A percentile compares a stretch with the other conserved stretches of the same genome.
Evolutionary conservation across 768 basidiomycete species (phyloP).

Genomic region (Hypholoma fasciculare): DNA sequence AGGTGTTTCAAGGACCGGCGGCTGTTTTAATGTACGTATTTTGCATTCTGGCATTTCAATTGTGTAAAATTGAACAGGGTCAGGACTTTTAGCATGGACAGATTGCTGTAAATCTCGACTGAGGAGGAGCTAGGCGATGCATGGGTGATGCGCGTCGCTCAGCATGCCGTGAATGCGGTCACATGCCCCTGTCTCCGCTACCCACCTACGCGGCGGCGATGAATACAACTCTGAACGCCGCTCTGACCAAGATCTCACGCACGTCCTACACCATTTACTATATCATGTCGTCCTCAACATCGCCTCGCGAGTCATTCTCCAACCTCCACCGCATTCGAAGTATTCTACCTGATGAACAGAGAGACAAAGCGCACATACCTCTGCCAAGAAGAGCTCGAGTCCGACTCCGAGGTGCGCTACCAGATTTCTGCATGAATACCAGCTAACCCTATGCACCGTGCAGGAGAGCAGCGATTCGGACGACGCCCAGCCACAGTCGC

Average conservation of each 20-base stretch:
- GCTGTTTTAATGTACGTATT: too few relatives aligned
- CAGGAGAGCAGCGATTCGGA: constrained; percentile 1
- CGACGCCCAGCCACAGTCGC: constrained; percentile 12
- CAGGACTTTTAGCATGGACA: too few relatives aligned
- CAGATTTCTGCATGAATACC: not conserved
- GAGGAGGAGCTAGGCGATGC: not conserved
- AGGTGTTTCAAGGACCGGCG: too few relatives aligned
- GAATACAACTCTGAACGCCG: too few relatives aligned
- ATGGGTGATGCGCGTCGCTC: not conserved
- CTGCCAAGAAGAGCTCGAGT: constrained; percentile 14
- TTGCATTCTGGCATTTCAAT: too few relatives aligned
- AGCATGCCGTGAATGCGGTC: not conserved
- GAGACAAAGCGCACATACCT: constrained; percentile 15
- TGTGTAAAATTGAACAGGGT: too few relatives aligned
- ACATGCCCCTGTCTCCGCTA: not conserved
- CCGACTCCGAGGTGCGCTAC: constrained; percentile 8
- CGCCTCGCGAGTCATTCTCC: not conserved
- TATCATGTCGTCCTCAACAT: too few relatives aligned
- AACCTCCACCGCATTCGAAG: too few relatives aligned
- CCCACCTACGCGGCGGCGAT: too few relatives aligned
- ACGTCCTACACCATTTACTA: too few relatives aligned
- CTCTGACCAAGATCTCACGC: too few relatives aligned
- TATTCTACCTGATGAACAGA: not conserved
- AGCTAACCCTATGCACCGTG: not conserved
- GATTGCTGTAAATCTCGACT: not conserved